phyloP scores from a whole-genome alignment of 192 early-diverging fungal genomes.

The Coemansia sp. region DNA sequence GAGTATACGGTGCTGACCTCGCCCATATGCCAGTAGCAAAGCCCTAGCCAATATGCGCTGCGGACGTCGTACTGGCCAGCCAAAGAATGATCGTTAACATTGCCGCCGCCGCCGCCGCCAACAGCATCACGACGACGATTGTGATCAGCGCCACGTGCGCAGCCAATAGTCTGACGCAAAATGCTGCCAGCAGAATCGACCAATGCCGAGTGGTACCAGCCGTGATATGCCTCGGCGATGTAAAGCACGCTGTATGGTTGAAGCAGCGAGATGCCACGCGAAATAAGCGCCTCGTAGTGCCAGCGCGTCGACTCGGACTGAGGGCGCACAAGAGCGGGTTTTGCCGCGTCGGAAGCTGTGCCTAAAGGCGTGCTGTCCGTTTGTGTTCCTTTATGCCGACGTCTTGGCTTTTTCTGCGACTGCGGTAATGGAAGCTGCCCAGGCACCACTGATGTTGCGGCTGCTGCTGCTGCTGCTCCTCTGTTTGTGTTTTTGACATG shows the following conservation, averaged over 20 bases:
- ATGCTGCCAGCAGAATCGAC: constrained; percentile 34
- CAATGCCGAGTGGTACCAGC: constrained; percentile 35
- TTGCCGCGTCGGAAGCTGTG: background rate
- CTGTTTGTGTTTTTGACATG: background rate
- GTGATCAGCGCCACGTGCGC: background rate
- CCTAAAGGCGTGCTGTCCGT: background rate
- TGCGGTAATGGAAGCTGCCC: background rate
- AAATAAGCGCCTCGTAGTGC: constrained; percentile 41
- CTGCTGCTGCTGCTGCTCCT: background rate
- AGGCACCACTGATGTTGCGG: background rate
- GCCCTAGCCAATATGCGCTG: constrained; percentile 50
- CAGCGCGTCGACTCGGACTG: constrained; percentile 29
- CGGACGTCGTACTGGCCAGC: constrained; percentile 29
- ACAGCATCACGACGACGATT: background rate
- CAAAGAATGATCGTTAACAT: background rate
- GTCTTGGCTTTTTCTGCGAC: background rate
- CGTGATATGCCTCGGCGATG: constrained; percentile 45
- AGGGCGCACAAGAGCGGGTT: constrained; percentile 14
- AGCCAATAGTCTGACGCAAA: constrained; percentile 32
- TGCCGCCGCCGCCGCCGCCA: background rate
- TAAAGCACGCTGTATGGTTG: constrained; percentile 45
- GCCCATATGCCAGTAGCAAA: constrained; percentile 52
- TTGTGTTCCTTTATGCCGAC: background rate
- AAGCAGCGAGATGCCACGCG: constrained; percentile 37
- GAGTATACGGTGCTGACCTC: constrained; percentile 35